Conservation (phyloP, 2,329 filamentous ascomycete species). For the Alternaria triticimaculans region DNA sequence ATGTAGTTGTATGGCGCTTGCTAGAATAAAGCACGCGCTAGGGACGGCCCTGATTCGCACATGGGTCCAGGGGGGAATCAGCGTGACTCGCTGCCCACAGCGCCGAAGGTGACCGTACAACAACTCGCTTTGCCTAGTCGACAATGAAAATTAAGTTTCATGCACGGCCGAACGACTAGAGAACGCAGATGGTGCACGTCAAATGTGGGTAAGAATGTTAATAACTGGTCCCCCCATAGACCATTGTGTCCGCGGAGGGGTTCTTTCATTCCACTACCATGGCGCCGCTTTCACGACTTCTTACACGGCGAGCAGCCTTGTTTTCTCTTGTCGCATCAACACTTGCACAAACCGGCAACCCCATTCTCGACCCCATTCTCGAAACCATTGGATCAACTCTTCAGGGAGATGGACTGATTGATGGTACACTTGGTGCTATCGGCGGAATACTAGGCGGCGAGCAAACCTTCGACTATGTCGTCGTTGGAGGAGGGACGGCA, state of each 20-base stretch:
- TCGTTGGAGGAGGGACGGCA: background rate
- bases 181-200: background rate
- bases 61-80: background rate
- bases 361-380: background rate
- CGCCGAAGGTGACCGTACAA: background rate
- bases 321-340: background rate
- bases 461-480: background rate
- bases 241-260: background rate
- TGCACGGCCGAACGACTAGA: background rate
- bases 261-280: background rate
- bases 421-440: background rate
- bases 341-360: background rate
- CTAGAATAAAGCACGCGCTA: background rate
- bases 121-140: background rate
- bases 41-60: background rate
- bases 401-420: background rate
- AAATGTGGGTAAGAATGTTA: background rate
- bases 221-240: background rate
- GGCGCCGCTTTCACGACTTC: background rate
- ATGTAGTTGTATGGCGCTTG: background rate
- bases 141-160: background rate
- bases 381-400: background rate
- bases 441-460: background rate
- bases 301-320: background rate
- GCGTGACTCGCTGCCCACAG: background rate